phyloP scores from a whole-genome alignment of 2,329 filamentous ascomycete species.

The Fusarium drepaniforme region DNA sequence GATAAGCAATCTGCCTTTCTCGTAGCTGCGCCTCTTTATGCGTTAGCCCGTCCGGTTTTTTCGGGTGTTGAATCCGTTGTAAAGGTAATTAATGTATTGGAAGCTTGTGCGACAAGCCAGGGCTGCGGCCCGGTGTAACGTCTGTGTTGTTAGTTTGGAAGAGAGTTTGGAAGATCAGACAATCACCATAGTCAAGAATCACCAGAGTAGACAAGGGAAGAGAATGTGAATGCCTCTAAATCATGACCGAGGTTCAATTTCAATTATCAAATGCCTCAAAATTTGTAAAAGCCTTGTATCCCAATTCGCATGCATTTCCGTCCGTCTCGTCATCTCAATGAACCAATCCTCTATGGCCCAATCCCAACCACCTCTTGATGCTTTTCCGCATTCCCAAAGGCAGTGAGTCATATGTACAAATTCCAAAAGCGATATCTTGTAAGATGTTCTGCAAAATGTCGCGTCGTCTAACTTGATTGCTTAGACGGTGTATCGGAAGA shows the following conservation, averaged over 20 bases:
- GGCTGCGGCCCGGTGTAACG: not conserved
- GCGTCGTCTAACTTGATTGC: conserved; percentile 8
- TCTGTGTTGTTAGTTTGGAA: not conserved
- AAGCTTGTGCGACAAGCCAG: not conserved
- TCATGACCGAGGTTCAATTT: conserved; percentile 28
- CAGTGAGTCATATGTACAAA: conserved; percentile 38
- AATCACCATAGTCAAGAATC: not conserved
- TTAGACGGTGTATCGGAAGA: conserved; percentile 66
- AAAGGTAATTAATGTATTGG: not conserved
- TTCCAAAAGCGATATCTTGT: conserved; percentile 31
- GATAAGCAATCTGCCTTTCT: not conserved
- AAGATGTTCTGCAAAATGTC: conserved; percentile 39
- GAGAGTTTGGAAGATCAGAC: not conserved
- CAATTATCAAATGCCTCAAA: conserved; percentile 23
- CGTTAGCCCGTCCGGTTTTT: not conserved
- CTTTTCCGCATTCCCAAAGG: conserved; percentile 23
- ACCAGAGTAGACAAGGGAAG: not conserved
- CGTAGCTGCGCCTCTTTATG: not conserved
- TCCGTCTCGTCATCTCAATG: conserved; percentile 20
- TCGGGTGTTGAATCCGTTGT: not conserved
- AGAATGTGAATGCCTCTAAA: conserved; percentile 16
- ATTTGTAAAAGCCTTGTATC: conserved; percentile 25
- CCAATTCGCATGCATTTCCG: conserved; percentile 11
- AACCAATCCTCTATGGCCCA: conserved; percentile 12
- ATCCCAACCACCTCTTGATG: conserved; percentile 13